phyloP scores from a whole-genome alignment of 768 basidiomycete species.

The Tephrocybe sp. region DNA sequence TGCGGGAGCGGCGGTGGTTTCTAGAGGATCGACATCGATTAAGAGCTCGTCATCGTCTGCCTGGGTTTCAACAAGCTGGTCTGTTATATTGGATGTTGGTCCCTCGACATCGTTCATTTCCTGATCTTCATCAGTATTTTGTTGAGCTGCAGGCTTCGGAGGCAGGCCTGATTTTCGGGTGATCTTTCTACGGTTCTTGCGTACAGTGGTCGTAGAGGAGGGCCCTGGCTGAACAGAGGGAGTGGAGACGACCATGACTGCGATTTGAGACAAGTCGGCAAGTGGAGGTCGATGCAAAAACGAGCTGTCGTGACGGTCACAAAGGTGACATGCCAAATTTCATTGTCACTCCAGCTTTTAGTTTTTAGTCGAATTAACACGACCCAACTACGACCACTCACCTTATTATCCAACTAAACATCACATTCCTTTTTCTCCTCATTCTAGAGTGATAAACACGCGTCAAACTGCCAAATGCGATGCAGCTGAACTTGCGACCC shows the following conservation, averaged over 20 bases:
- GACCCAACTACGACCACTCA: too few relatives aligned
- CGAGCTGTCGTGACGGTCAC: constrained; percentile 9
- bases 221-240: constrained; percentile 16
- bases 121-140: constrained; percentile 18
- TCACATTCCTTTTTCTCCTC: too few relatives aligned
- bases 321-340: constrained; percentile 33
- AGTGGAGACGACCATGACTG: constrained; percentile 40
- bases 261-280: not conserved
- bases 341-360: too few relatives aligned
- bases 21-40: constrained; percentile 55
- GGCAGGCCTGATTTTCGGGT: constrained; percentile 28
- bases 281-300: constrained; percentile 2
- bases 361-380: too few relatives aligned
- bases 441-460: too few relatives aligned
- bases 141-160: constrained; percentile 3
- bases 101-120: constrained; percentile 21
- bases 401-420: too few relatives aligned
- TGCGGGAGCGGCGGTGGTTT: constrained; percentile 49
- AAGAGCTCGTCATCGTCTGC: constrained; percentile 62
- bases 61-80: constrained; percentile 23
- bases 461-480: too few relatives aligned
- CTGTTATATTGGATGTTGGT: constrained; percentile 15
- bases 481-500: too few relatives aligned
- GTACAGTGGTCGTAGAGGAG: constrained; percentile 14
- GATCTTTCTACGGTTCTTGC: constrained; percentile 40